Base-by-base conservation (phyloP, 179 eudicot genomes). In the Amaranthus tricolor region DNA sequence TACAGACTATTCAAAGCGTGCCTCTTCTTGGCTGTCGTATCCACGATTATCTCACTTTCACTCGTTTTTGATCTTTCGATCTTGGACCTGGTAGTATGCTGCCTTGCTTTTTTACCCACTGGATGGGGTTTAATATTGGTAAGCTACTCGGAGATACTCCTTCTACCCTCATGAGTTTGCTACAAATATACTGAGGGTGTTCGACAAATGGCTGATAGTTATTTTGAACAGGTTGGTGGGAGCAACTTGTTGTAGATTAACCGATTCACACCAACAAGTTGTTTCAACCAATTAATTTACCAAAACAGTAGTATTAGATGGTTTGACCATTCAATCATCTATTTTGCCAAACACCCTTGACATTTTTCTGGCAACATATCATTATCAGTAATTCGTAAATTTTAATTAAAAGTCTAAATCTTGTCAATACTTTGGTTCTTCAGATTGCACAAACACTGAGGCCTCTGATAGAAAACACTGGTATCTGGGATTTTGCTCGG, bases 91-190 rank as follows among this genome's bases (percentile, higher is more conserved):
- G 53, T 89, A 16, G 97, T 96, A 5, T 96, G 99, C 80, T 89
- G 92, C 73, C 86, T 96, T 21, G 98, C 96, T 49, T 93, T 96
- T 86, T 57, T 93, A 12, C 99, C 99, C 14, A 96, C 99, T 9
- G 99, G 98, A 10, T 96, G 99, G 99, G 99, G 99, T 61, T 76
- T 96, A 82, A 85, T 96, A 72, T 71, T 90, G 90, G 98, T 94
- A 84, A 85, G 88, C 66, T 74, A 9, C 14, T 61, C 16, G 6
- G 11, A 14, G 16, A 62, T 17, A 16, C 51, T 43, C 1, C 43
- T 57, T 24, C 13, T 68, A 6, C 13, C 43, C 40, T 31, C 31
- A 21, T 63, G 21, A 6, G 21, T 50, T 5, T 48, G 50, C 21
- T 50, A 59, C 40, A 59, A 17, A 0, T 20, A 17, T n/a, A 59